Percentiles rank a stretch among this genome's conserved stretches.
These are phyloP conservation scores for Starmerella vaccinii DNA, from an alignment of 805 yeast species.

Conservation along the genomic window DNA sequence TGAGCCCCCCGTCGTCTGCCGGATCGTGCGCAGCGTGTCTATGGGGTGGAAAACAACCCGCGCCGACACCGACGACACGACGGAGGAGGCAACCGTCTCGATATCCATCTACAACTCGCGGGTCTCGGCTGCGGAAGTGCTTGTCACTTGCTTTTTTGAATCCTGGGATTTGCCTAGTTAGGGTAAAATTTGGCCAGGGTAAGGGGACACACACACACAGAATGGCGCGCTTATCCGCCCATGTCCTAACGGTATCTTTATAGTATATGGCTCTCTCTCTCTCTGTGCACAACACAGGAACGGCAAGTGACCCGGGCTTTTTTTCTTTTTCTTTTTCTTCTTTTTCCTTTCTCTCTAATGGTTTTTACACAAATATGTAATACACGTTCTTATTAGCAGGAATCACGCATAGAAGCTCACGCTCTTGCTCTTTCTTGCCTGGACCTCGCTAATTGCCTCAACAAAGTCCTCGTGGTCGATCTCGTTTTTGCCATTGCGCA, in stretches of 20 bases:
- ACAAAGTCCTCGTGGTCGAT: constrained; percentile 96
- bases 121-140: neutral
- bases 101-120: constrained; percentile 29
- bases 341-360: too few species aligned
- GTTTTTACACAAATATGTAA: too few species aligned
- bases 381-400: too few species aligned
- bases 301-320: neutral
- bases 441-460: constrained; percentile 96
- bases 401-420: constrained; percentile 83
- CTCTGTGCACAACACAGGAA: neutral
- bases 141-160: neutral
- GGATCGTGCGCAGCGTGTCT: constrained; percentile 36
- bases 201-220: neutral
- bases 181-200: neutral
- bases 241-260: too few species aligned
- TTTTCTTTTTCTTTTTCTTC: too few species aligned
- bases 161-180: neutral
- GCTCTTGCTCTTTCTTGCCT: constrained; percentile 89
- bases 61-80: constrained; percentile 33
- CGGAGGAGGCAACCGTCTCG: constrained; percentile 33
- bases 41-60: constrained; percentile 36
- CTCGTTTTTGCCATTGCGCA: constrained; percentile 82
- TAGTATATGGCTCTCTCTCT: too few species aligned
- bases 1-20: constrained; percentile 35
- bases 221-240: too few species aligned